A percentile compares a stretch with the other conserved stretches of the same genome.
These are phyloP conservation scores for Lodderomyces theae DNA, from an alignment of 1,139 yeast species.

Conservation along the genomic window DNA sequence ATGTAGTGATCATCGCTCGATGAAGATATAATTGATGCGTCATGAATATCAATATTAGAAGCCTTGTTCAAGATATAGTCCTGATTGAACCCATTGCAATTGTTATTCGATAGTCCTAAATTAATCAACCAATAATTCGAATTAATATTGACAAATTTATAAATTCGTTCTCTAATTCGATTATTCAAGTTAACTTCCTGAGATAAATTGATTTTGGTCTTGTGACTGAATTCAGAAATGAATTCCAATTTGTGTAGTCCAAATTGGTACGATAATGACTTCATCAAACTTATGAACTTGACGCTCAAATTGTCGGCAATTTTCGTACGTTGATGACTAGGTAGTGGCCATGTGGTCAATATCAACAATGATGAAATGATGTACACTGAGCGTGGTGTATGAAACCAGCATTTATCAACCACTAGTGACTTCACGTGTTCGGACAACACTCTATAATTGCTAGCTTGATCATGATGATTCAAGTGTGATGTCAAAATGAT, in stretches of 20 bases:
- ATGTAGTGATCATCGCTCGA: slow-evolving; percentile 30
- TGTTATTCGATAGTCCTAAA: slow-evolving; percentile 40
- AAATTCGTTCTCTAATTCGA: slow-evolving; percentile 42
- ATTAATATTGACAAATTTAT: slow-evolving; percentile 43
- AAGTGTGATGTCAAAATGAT: slow-evolving; percentile 37
- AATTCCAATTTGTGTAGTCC: slow-evolving; percentile 46
- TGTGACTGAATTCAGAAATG: slow-evolving; percentile 45
- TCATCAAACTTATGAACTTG: slow-evolving; percentile 42
- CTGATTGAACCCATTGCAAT: slow-evolving; percentile 40
- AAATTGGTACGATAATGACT: slow-evolving; percentile 40
- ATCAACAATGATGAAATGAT: slow-evolving; percentile 39
- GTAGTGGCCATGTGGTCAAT: slow-evolving; percentile 50
- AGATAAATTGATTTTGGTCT: slow-evolving; percentile 37
- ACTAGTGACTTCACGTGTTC: slow-evolving; percentile 40
- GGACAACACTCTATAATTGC: slow-evolving; percentile 24
- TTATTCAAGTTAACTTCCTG: slow-evolving; percentile 34
- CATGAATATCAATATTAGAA: slow-evolving; percentile 26
- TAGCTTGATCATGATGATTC: slow-evolving; percentile 10
- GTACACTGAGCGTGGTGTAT: slow-evolving; percentile 46
- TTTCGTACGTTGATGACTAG: slow-evolving; percentile 25
- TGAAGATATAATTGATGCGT: slow-evolving; percentile 14
- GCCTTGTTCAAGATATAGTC: slow-evolving; percentile 43
- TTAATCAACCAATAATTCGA: slow-evolving; percentile 46
- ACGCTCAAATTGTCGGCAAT: slow-evolving; percentile 36
- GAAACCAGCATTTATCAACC: slow-evolving; percentile 44